phyloP scores from a whole-genome alignment of 2,329 filamentous ascomycete species.

The Hymenoscyphus fraxineus region DNA sequence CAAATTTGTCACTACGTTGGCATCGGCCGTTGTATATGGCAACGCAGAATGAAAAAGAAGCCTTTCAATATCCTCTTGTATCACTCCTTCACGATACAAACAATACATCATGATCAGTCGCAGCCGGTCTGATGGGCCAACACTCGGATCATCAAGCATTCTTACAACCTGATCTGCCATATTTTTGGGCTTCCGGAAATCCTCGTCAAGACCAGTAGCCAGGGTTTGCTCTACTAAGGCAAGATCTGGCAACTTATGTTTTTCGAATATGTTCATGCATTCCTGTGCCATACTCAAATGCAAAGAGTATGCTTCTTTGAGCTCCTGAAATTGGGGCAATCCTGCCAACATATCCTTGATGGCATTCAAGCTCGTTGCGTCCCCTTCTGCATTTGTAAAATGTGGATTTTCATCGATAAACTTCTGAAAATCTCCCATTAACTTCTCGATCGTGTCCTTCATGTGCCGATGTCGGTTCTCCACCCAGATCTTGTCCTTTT shows the following conservation, averaged over 20 bases:
- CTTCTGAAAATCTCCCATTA: conserved; percentile 87
- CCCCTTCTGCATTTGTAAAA: conserved; percentile 71
- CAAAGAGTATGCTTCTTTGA: conserved; percentile 91
- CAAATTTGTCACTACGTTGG: conserved; percentile 70
- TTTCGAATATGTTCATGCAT: conserved; percentile 90
- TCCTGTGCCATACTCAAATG: conserved; percentile 97
- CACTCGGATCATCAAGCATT: conserved; percentile 78
- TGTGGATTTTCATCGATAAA: conserved; percentile 91
- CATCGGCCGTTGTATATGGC: conserved; percentile 60
- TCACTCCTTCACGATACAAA: conserved; percentile 79
- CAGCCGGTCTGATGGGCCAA: conserved; percentile 70
- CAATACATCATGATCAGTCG: conserved; percentile 83
- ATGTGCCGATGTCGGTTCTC: conserved; percentile 93
- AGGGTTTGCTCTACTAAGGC: conserved; percentile 86
- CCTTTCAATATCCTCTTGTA: conserved; percentile 78
- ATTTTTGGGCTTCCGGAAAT: conserved; percentile 86
- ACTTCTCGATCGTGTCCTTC: conserved; percentile 93
- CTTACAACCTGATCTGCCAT: conserved; percentile 80
- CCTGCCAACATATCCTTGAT: conserved; percentile 98
- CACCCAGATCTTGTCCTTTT: conserved; percentile 92
- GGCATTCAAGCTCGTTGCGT: conserved; percentile 74
- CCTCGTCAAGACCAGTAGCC: conserved; percentile 89
- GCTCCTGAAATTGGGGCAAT: conserved; percentile 88
- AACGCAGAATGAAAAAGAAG: conserved; percentile 80
- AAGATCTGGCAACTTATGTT: conserved; percentile 79